These are phyloP conservation scores for Neospermospora avenae DNA, from an alignment of 2,329 filamentous ascomycete genomes.

Conservation along the genomic window DNA sequence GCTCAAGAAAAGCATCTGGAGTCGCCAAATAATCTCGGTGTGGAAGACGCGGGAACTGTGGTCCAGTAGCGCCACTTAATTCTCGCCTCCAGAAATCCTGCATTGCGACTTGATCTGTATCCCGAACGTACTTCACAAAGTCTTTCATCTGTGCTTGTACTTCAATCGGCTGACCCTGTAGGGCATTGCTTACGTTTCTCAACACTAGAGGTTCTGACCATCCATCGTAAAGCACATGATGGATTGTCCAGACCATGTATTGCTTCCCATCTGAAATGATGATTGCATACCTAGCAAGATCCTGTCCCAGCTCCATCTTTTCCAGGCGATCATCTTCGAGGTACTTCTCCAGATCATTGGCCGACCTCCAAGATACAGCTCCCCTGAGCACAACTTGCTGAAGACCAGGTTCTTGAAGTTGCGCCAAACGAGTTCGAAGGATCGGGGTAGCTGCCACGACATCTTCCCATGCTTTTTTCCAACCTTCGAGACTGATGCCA, in stretches of 20 bases:
- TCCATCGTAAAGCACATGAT: conserved; percentile 56
- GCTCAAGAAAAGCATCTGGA: conserved; percentile 44
- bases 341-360: conserved; percentile 26
- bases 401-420: conserved; percentile 32
- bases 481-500: conserved; percentile 23
- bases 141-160: conserved; percentile 41
- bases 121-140: conserved; percentile 47
- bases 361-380: conserved; percentile 20
- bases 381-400: conserved; percentile 27
- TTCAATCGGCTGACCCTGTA: conserved; percentile 20
- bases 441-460: conserved; percentile 33
- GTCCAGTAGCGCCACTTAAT: conserved; percentile 42
- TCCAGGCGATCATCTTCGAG: conserved; percentile 19
- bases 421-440: conserved; percentile 36
- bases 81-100: conserved; percentile 45
- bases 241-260: conserved; percentile 52
- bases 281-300: conserved; percentile 26
- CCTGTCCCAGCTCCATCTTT: conserved; percentile 31
- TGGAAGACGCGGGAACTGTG: conserved; percentile 49
- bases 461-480: conserved; percentile 33
- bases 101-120: conserved; percentile 37
- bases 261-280: conserved; percentile 24
- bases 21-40: conserved; percentile 43
- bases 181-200: conserved; percentile 28
- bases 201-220: conserved; percentile 43